Evolutionary conservation across 2,329 filamentous ascomycete genomes (phyloP).

Genomic region (Fusarium nurragi): DNA sequence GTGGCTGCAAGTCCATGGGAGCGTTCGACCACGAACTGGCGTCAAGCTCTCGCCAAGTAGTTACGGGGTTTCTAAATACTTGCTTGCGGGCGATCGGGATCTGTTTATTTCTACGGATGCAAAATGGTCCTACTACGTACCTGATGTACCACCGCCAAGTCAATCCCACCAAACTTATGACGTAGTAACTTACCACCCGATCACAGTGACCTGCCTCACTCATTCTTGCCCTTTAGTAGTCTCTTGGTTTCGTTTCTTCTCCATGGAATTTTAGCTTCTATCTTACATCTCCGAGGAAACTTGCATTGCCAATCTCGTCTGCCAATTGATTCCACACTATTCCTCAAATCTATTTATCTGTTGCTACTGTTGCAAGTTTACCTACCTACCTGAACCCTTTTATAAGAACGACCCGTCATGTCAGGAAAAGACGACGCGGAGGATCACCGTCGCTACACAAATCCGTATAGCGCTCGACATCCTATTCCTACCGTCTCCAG

Average conservation of each 20-base stretch:
- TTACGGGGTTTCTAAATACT: no score
- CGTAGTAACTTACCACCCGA: slow-evolving; percentile 35
- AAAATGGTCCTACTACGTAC: slow-evolving; percentile 1
- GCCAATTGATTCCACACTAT: not conserved
- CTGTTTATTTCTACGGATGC: slow-evolving; percentile 21
- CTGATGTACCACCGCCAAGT: slow-evolving; percentile 32
- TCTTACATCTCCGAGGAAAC: slow-evolving; percentile 4
- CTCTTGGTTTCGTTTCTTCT: not conserved
- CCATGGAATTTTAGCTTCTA: slow-evolving; percentile 3
- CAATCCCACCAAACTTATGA: slow-evolving; percentile 33
- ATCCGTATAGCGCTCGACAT: slow-evolving; percentile 55
- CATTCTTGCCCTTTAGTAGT: not conserved
- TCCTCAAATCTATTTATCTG: not conserved
- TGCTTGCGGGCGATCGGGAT: slow-evolving; percentile 17
- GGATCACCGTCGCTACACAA: slow-evolving; percentile 51
- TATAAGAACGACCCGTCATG: slow-evolving; percentile 42
- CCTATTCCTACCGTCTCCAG: slow-evolving; percentile 61
- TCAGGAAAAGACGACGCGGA: slow-evolving; percentile 51
- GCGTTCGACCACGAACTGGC: not conserved
- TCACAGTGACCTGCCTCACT: not conserved
- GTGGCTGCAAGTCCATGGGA: not conserved
- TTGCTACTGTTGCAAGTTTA: slow-evolving; percentile 1
- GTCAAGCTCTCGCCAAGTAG: slow-evolving; percentile 17
- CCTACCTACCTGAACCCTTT: not conserved
- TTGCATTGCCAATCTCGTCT: not conserved